These are phyloP conservation scores for Aegilops speltoides DNA, from an alignment of 176 grass and related monocot species.

Conservation along the genomic window DNA sequence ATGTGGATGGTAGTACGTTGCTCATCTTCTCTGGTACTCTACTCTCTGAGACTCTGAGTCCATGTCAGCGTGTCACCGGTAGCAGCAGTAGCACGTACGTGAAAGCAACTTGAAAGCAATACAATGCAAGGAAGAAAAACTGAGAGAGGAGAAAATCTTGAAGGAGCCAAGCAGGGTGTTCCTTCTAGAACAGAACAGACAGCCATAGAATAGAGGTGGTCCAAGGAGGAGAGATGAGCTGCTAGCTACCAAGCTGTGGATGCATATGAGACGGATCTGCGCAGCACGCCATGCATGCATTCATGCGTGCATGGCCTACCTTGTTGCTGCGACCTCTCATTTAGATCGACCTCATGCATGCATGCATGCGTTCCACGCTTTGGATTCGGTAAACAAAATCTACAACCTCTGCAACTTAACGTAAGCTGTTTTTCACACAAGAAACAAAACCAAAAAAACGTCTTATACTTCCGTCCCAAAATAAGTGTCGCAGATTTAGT, in stretches of 20 bases:
- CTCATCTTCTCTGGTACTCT: neutral
- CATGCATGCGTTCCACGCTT: neutral
- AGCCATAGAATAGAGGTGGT: conserved; percentile 7
- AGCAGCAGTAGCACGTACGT: neutral
- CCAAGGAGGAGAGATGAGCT: conserved; percentile 20
- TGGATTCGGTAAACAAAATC: neutral
- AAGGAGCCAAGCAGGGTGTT: neutral
- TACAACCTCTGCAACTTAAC: no score
- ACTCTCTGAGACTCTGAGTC: neutral
- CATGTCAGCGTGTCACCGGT: neutral
- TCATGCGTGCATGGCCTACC: neutral
- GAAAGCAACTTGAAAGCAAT: neutral
- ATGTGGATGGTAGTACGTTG: neutral
- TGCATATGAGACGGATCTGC: conserved; percentile 33
- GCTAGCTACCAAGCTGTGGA: conserved; percentile 20
- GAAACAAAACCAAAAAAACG: no score
- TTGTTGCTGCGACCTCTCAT: neutral
- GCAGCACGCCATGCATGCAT: conserved; percentile 9
- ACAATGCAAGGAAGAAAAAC: neutral
- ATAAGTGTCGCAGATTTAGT: no score
- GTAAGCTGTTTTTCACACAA: no score
- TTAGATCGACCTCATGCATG: neutral
- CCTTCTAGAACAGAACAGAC: conserved; percentile 49
- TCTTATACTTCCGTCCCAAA: no score
- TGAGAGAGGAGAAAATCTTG: neutral